These are phyloP conservation scores for Casuarina cunninghamiana DNA, from an alignment of 306 rosid genomes.

Conservation along the genomic window DNA sequence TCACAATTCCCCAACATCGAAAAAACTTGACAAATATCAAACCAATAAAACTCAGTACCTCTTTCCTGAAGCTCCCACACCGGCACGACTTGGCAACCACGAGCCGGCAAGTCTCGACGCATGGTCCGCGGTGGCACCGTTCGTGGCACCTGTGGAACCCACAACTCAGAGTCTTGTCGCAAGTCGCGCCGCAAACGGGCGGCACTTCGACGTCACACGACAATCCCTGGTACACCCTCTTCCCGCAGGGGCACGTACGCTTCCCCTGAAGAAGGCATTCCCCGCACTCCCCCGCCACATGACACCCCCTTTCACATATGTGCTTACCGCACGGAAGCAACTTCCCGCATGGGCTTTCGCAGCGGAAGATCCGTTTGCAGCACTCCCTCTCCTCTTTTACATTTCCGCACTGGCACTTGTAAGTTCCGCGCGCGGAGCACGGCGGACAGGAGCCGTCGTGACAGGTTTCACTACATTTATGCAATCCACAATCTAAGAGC, in stretches of 20 bases:
- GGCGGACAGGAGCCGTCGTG: constrained; percentile 73
- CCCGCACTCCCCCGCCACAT: constrained; percentile 64
- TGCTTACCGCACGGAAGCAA: constrained; percentile 78
- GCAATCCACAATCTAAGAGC: constrained; percentile 61
- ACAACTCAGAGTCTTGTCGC: constrained; percentile 69
- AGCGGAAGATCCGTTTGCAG: constrained; percentile 60
- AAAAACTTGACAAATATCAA: background rate
- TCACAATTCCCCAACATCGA: constrained; percentile 32
- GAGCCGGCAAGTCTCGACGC: constrained; percentile 69
- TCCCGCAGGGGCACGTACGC: constrained; percentile 89
- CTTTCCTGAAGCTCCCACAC: constrained; percentile 88
- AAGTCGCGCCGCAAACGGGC: constrained; percentile 81
- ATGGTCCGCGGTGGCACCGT: constrained; percentile 85
- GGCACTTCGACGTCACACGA: constrained; percentile 64
- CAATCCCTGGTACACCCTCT: constrained; percentile 68
- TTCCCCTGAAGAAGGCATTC: constrained; percentile 79
- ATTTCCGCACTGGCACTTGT: constrained; percentile 69
- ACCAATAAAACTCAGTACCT: constrained; percentile 39
- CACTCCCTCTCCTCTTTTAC: constrained; percentile 72
- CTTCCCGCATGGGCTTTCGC: constrained; percentile 58
- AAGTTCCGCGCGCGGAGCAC: constrained; percentile 49
- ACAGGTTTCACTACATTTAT: constrained; percentile 60
- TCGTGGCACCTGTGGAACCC: constrained; percentile 83
- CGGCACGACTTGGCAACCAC: constrained; percentile 80
- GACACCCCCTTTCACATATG: constrained; percentile 73